phyloP scores from a whole-genome alignment of 176 grass and related monocot species.

The Oryza punctata region DNA sequence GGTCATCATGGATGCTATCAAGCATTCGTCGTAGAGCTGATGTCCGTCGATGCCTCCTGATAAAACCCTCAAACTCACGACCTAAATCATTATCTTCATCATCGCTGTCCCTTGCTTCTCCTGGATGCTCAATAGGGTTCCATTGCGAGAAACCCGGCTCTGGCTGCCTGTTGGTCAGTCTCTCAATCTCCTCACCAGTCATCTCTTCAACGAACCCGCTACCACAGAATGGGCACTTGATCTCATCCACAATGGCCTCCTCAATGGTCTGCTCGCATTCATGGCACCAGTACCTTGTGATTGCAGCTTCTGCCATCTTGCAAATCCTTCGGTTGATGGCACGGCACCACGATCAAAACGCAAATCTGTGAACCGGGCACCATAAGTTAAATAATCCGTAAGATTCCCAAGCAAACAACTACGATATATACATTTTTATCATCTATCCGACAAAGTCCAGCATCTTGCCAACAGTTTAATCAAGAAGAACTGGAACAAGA shows the following conservation, averaged over 20 bases:
- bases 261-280: constrained; percentile 55
- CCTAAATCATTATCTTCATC: constrained; percentile 75
- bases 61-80: constrained; percentile 84
- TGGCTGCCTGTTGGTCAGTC: constrained; percentile 33
- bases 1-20: constrained; percentile 79
- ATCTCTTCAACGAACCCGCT: constrained; percentile 83
- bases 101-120: constrained; percentile 44
- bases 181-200: constrained; percentile 51
- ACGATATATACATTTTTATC: constrained; percentile 6
- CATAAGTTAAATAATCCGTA: constrained; percentile 6
- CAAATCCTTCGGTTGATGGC: constrained; percentile 29
- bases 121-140: constrained; percentile 46
- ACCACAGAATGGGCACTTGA: constrained; percentile 74
- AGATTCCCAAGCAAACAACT: constrained; percentile 14
- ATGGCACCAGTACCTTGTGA: constrained; percentile 84
- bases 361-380: constrained; percentile 19
- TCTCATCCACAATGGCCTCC: constrained; percentile 57
- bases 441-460: constrained; percentile 4
- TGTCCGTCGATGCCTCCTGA: constrained; percentile 60
- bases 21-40: constrained; percentile 68
- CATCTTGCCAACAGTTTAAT: constrained; percentile 30
- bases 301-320: constrained; percentile 57
- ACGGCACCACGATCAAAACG: constrained; percentile 19
- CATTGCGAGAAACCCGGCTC: constrained; percentile 56
- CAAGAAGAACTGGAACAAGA: constrained; percentile 38